phyloP scores from a whole-genome alignment of 768 basidiomycete species.

The Xerocomus potaroensis region DNA sequence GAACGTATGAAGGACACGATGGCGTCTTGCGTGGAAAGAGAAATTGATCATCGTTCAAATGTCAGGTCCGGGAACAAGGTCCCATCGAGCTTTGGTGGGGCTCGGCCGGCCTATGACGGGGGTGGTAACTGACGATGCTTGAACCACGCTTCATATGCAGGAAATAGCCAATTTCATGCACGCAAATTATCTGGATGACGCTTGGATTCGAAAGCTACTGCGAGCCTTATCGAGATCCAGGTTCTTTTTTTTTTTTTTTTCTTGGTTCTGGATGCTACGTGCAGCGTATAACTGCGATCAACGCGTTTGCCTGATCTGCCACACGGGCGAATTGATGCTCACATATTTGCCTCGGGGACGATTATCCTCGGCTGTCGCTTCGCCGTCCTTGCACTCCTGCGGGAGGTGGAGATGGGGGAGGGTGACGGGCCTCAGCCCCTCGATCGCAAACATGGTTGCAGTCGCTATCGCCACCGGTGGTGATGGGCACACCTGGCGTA shows the following conservation, averaged over 20 bases:
- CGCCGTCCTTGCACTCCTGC: conserved; percentile 48
- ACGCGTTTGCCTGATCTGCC: background rate
- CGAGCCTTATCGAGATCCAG: conserved; percentile 51
- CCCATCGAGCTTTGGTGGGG: no score
- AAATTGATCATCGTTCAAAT: conserved; percentile 39
- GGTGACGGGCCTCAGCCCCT: no score
- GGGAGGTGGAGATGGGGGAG: conserved; percentile 50
- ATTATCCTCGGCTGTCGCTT: conserved; percentile 42
- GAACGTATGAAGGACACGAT: conserved; percentile 55
- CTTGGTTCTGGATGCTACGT: conserved; percentile 38
- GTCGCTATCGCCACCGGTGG: conserved; percentile 19
- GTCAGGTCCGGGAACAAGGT: conserved; percentile 13
- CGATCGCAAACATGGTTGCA: conserved; percentile 47
- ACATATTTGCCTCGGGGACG: conserved; percentile 44
- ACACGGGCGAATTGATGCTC: no score
- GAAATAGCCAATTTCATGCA: conserved; percentile 53
- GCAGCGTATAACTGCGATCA: background rate
- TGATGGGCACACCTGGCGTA: background rate
- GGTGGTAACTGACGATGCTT: conserved; percentile 55
- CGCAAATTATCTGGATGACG: conserved; percentile 52
- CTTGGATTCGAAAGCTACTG: no score
- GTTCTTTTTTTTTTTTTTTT: conserved; percentile 42
- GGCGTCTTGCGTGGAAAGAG: conserved; percentile 56
- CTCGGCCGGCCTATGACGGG: conserved; percentile 55
- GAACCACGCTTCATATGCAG: conserved; percentile 55